A percentile compares a stretch with the other conserved stretches of the same genome.
These are phyloP conservation scores for Moesziomyces antarcticus DNA, from an alignment of 1,284 basidiomycete genomes.

Conservation along the genomic window DNA sequence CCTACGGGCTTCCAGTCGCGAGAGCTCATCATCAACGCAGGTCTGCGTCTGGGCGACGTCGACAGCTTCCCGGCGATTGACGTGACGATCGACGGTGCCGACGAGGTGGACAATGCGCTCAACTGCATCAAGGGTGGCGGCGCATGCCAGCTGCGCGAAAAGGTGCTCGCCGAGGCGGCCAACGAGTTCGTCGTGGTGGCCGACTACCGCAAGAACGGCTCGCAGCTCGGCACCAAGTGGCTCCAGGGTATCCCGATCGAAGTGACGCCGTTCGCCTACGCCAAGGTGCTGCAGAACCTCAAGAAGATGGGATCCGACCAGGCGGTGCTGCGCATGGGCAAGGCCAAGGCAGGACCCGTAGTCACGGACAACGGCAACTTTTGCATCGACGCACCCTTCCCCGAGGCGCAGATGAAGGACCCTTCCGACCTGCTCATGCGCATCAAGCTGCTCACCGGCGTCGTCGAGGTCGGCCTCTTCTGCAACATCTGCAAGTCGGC, in stretches of 20 bases:
- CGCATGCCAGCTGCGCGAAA: constrained; percentile 95
- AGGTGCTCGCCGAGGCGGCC: constrained; percentile 94
- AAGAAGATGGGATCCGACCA: constrained; percentile 57
- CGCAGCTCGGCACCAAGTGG: constrained; percentile 84
- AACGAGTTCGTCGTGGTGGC: constrained; percentile 88
- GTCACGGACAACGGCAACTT: constrained; percentile 83
- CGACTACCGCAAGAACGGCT: constrained; percentile 85
- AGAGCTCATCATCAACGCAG: constrained; percentile 85
- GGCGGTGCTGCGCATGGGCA: constrained; percentile 61
- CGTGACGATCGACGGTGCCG: constrained; percentile 95
- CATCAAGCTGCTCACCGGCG: constrained; percentile 76
- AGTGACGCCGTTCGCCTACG: constrained; percentile 95
- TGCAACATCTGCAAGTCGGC: constrained; percentile 90
- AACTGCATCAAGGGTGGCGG: constrained; percentile 99
- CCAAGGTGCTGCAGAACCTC: constrained; percentile 72
- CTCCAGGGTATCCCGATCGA: constrained; percentile 91
- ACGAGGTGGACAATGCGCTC: constrained; percentile 88
- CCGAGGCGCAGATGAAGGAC: constrained; percentile 55
- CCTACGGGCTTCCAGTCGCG: constrained; percentile 88
- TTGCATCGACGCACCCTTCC: constrained; percentile 65
- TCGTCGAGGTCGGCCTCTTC: constrained; percentile 96
- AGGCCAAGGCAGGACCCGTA: constrained; percentile 85
- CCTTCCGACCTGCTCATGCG: constrained; percentile 52
- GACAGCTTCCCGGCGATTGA: constrained; percentile 79
- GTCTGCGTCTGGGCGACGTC: constrained; percentile 86